Evolutionary conservation across 768 basidiomycete genomes (phyloP), one percentile per base, ranked within the genome.

Genomic region (Kwoniella dendrophila): DNA sequence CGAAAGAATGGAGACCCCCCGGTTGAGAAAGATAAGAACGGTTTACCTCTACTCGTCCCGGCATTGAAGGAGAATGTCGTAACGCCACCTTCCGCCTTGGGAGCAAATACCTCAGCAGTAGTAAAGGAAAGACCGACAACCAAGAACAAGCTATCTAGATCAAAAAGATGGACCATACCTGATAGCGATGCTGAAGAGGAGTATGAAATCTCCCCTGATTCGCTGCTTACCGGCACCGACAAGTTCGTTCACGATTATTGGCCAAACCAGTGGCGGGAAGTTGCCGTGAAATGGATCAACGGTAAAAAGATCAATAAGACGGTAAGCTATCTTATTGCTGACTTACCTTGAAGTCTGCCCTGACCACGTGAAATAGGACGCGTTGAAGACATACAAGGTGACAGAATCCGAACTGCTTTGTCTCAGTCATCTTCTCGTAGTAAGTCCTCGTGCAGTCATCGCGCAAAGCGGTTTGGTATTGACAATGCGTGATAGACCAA

Each of bases 331-430:
- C 34, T n/a, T n/a, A n/a, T n/a, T n/a, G n/a, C 27, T n/a, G n/a
- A 27, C 16, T 16, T 45, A 43, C 26, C 10, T 11, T 38, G 7
- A 36, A 1, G 1, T 27, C 3, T 27, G 22, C n/a, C 20, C 27
- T 22, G 22, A 49, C 11, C 14, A 10, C 11, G 2, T 12, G 7
- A 6, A 2, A 6, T 29, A 72, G 70, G 63, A 63, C 12, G 70
- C 67, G 0, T 57, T 56, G 26, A 30, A 26, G 11, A n/a, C 36
- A 0, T 69, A 32, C 52, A 67, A 69, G 32, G 62, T 72, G 14
- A 64, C 64, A 5, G 64, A 67, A n/a, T 59, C 67, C 1, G 54
- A 69, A 38, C 29, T 69, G 40, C 43, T 72, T 4, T 54, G 61
- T 24, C 49, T 72, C 10, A 66, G 56, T 27, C 65, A 67, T 26